A percentile compares a stretch with the other conserved stretches of the same genome.
Evolutionary conservation across 2,329 filamentous ascomycete species (phyloP).

Genomic region (Arthrobotrys sinensis): DNA sequence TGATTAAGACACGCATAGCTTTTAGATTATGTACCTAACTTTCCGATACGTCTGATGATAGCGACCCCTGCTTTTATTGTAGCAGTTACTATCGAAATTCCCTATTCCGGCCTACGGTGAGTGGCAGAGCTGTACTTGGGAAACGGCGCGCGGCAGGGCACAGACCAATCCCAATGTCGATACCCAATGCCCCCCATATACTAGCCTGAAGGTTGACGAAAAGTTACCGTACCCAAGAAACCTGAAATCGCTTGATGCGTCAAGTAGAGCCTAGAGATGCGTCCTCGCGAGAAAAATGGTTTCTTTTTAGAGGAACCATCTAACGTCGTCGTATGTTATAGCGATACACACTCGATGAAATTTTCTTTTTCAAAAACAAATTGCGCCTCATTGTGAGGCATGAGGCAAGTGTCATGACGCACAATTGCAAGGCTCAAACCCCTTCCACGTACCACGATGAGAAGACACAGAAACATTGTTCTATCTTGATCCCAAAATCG

Average conservation of each 20-base stretch:
- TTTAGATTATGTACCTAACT: constrained; percentile 15
- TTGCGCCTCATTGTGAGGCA: constrained; percentile 59
- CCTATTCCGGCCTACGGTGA: constrained; percentile 27
- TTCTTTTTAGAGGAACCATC: constrained; percentile 47
- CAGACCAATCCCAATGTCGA: constrained; percentile 41
- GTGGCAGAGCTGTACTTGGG: constrained; percentile 49
- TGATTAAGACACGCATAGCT: constrained; percentile 33
- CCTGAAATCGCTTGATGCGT: constrained; percentile 35
- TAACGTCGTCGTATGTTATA: constrained; percentile 26
- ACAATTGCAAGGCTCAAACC: constrained; percentile 57
- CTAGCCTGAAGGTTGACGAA: constrained; percentile 25
- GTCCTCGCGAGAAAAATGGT: neutral
- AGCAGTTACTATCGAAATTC: constrained; percentile 58
- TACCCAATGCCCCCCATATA: constrained; percentile 17
- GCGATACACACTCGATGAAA: constrained; percentile 46
- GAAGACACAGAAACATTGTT: constrained; percentile 35
- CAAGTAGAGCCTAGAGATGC: constrained; percentile 54
- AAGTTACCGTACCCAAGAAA: constrained; percentile 37
- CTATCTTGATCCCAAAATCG: constrained; percentile 36
- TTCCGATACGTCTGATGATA: constrained; percentile 37
- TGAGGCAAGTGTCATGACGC: constrained; percentile 58
- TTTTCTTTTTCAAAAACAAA: constrained; percentile 40
- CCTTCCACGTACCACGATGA: constrained; percentile 42
- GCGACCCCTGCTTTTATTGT: constrained; percentile 43
- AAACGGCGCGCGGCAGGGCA: constrained; percentile 46